Evolutionary conservation across 495 filamentous ascomycete genomes (phyloP).

Genomic region (Rhypophila decipiens): DNA sequence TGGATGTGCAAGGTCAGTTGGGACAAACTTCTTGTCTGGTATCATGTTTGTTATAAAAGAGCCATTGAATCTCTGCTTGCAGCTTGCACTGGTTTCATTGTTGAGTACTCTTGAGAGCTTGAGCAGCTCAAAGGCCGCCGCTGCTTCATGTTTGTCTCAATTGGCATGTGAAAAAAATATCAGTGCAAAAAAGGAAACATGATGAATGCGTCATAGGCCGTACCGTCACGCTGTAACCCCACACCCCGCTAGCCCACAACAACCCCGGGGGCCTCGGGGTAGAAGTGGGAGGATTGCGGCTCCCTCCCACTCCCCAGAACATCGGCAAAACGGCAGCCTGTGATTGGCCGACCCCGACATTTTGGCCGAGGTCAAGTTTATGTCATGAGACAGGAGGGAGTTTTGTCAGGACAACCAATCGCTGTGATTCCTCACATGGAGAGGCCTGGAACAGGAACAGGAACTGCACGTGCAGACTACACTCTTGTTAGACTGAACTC

Average conservation of each 20-base stretch:
- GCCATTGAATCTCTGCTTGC: too few species aligned
- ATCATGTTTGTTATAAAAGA: background rate
- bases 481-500: too few species aligned
- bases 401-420: too few species aligned
- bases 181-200: too few species aligned
- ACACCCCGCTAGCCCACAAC: background rate
- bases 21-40: background rate
- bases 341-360: conserved; percentile 1
- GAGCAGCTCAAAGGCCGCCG: too few species aligned
- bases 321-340: background rate
- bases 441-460: too few species aligned
- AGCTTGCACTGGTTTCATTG: too few species aligned
- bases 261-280: background rate
- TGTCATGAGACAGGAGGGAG: conserved; percentile 3
- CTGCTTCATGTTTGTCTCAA: background rate
- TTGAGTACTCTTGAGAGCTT: background rate
- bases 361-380: conserved; percentile 16
- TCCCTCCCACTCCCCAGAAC: background rate
- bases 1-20: background rate
- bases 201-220: conserved; percentile 15
- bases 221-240: background rate
- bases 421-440: too few species aligned
- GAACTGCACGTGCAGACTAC: too few species aligned
- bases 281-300: background rate
- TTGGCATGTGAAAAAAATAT: conserved; percentile 17